Evolutionary conservation across 2,329 filamentous ascomycete genomes (phyloP).

Genomic region (Aspergillus caelatus): DNA sequence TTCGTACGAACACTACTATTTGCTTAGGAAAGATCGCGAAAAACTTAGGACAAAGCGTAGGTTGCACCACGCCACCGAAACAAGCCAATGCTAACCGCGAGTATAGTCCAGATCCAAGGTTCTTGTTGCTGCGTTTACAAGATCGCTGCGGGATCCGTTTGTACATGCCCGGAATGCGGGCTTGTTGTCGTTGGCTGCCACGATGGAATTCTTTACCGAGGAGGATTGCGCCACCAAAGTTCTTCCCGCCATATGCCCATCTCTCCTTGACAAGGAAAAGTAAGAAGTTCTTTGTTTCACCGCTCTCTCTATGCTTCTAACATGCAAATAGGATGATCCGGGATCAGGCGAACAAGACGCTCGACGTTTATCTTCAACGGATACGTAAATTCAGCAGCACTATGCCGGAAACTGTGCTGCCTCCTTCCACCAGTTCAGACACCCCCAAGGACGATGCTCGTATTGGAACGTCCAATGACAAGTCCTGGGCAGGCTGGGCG

Average conservation of each 20-base stretch:
- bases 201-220: conserved; percentile 81
- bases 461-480: conserved; percentile 75
- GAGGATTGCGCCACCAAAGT: conserved; percentile 87
- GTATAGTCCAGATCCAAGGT: conserved; percentile 79
- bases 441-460: conserved; percentile 59
- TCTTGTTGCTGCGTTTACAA: conserved; percentile 85
- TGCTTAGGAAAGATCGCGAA: conserved; percentile 95
- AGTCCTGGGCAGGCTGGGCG: conserved; percentile 92
- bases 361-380: conserved; percentile 82
- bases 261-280: conserved; percentile 93
- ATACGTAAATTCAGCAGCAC: conserved; percentile 75
- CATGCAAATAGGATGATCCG: conserved; percentile 65
- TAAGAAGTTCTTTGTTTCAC: conserved; percentile 27
- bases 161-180: conserved; percentile 90
- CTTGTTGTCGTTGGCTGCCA: conserved; percentile 82
- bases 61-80: conserved; percentile 10
- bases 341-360: conserved; percentile 85
- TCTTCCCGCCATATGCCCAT: conserved; percentile 79
- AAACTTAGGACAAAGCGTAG: conserved; percentile 69
- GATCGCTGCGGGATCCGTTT: conserved; percentile 89
- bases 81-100: conserved; percentile 27
- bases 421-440: conserved; percentile 61
- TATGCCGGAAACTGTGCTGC: conserved; percentile 80
- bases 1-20: conserved; percentile 97
- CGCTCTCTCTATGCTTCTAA: not conserved